Evolutionary conservation across 495 filamentous ascomycete species (phyloP).

Genomic region (Penicillium cataractarum): DNA sequence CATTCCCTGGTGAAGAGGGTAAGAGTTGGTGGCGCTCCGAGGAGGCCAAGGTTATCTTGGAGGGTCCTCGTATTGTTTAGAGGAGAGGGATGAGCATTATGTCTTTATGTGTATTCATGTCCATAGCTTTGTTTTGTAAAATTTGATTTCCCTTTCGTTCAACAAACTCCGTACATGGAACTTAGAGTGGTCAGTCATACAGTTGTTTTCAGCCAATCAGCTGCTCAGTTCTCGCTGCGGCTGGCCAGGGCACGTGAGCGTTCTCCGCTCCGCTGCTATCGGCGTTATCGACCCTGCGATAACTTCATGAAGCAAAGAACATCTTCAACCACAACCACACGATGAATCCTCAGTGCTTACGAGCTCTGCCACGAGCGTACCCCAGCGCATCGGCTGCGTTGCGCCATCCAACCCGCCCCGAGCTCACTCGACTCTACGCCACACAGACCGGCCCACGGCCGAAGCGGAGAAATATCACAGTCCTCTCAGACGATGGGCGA

Average conservation of each 20-base stretch:
- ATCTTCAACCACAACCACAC: slow-evolving; percentile 4
- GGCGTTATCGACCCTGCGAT: slow-evolving; percentile 19
- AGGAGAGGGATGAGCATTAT: slow-evolving; percentile 11
- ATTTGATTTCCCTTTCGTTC: slow-evolving; percentile 12
- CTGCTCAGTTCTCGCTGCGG: neutral
- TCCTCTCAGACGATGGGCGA: slow-evolving; percentile 79
- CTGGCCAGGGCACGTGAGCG: slow-evolving; percentile 15
- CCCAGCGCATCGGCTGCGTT: slow-evolving; percentile 15
- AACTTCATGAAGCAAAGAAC: slow-evolving; percentile 6
- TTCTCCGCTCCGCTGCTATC: slow-evolving; percentile 19
- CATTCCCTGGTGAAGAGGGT: slow-evolving; percentile 74
- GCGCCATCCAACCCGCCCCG: slow-evolving; percentile 25
- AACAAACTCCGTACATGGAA: too few species aligned
- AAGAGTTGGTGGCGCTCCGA: slow-evolving; percentile 82
- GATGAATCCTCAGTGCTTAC: slow-evolving; percentile 26
- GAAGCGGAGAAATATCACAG: slow-evolving; percentile 68
- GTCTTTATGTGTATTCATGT: slow-evolving; percentile 31
- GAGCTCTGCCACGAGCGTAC: slow-evolving; percentile 26
- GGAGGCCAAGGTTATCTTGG: slow-evolving; percentile 67
- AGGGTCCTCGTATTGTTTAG: slow-evolving; percentile 49
- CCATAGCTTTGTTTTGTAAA: slow-evolving; percentile 20
- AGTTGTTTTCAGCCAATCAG: neutral
- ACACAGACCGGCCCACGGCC: slow-evolving; percentile 50
- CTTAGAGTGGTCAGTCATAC: neutral
- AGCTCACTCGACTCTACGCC: slow-evolving; percentile 50